phyloP scores from a whole-genome alignment of 1,284 basidiomycete species.

The Dichomitus squalens region DNA sequence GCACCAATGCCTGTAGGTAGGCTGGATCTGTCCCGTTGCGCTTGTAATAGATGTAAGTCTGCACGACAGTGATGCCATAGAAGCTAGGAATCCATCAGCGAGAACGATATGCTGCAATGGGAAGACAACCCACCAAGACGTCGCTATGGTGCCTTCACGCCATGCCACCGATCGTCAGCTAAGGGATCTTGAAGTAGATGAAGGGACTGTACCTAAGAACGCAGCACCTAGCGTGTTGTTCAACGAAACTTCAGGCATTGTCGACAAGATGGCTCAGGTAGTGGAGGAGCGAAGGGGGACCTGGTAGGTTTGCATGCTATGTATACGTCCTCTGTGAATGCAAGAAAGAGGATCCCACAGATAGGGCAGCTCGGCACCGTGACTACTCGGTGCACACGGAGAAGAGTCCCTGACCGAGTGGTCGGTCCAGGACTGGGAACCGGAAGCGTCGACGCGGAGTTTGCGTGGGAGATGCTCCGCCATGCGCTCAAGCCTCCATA shows the following conservation, averaged over 20 bases:
- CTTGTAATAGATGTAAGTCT: constrained; percentile 29
- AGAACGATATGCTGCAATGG: background rate
- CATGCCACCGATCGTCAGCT: background rate
- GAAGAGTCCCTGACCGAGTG: constrained; percentile 4
- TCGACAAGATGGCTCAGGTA: background rate
- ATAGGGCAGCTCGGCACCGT: constrained; percentile 10
- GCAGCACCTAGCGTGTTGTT: constrained; percentile 23
- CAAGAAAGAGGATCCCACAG: background rate
- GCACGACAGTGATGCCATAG: constrained; percentile 29
- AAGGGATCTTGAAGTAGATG: background rate
- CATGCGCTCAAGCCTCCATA: background rate
- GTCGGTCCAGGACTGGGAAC: constrained; percentile 12
- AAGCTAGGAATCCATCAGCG: constrained; percentile 15
- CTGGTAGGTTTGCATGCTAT: constrained; percentile 1
- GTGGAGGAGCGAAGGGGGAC: background rate
- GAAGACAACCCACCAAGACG: constrained; percentile 11
- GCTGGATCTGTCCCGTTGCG: constrained; percentile 21
- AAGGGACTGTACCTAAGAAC: constrained; percentile 13
- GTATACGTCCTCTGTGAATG: constrained; percentile 7
- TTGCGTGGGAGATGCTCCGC: constrained; percentile 9
- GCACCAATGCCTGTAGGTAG: constrained; percentile 24
- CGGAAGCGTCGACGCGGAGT: constrained; percentile 6
- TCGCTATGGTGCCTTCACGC: constrained; percentile 15
- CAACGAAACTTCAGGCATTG: constrained; percentile 12
- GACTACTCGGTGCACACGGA: constrained; percentile 6